Base-by-base conservation (phyloP, 2,329 filamentous ascomycete species). In the Ceratocystis destructans region DNA sequence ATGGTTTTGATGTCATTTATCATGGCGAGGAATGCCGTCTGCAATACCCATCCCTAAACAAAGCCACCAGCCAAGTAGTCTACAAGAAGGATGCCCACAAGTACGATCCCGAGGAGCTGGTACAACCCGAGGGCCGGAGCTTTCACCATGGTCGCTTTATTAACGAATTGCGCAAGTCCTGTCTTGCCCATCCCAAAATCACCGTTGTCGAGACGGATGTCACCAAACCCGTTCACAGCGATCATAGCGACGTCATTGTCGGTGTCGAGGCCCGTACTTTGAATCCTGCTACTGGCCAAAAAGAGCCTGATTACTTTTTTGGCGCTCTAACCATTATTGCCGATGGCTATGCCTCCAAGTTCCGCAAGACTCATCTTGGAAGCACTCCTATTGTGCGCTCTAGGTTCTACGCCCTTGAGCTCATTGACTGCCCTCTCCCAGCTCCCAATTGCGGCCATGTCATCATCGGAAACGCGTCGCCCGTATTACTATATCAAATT, bases 131-230 rank as follows among this genome's bases (percentile, higher is more conserved):
- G 72, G 94, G 94, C 48, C 80, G 88, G 69, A 83, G 83, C 61
- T 99, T 99, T 75, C 94, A 99, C 78, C 94, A 99, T 77, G 94
- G 94, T 61, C 85, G 90, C 71, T 96, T 99, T 77, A 90, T 99
- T 72, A 84, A 82, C 76, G 86, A 89, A 73, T 78, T 99, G 70
- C 85, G 94, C 68, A 81, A 82, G 71, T 87, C 89, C 31, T 94
- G 91, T 67, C 77, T 85, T 73, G 80, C 77, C 20, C 87, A 92
- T 72, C 80, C 86, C 69, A 96, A 96, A 74, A 90, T 99, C 71
- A 92, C 88, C 25, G 83, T 97, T 37, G 82, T 97, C 70, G 94
- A 99, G 79, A 94, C 90, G 12, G 93, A 92, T 70, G 94, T 88
- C 22, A 87, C 84, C 55, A 85, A 84, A 64, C 82, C 92, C 5